phyloP scores from a whole-genome alignment of 139 green algal genomes.

The Astrephomene gubernaculifera region DNA sequence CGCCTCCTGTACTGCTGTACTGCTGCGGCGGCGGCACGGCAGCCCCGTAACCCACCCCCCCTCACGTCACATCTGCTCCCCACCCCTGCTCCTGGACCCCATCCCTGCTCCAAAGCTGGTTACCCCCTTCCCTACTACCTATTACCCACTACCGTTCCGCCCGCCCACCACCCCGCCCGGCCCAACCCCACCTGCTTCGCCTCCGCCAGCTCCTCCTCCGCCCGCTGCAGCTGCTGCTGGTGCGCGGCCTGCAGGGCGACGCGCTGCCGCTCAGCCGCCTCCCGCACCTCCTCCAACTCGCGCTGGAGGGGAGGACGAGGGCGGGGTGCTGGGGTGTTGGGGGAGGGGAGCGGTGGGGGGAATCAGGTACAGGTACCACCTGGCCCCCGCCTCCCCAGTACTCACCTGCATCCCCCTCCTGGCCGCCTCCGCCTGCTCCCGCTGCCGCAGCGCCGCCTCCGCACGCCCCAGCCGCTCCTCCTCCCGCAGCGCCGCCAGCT shows the following conservation, averaged over 20 bases:
- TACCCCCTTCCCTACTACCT: too few species aligned
- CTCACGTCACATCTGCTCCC: too few species aligned
- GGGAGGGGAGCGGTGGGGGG: too few species aligned
- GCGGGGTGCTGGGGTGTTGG: too few species aligned
- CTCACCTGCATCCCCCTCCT: conserved; percentile 59
- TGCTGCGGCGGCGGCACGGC: too few species aligned
- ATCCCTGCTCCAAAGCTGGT: too few species aligned
- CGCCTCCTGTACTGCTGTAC: too few species aligned
- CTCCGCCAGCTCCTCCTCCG: conserved; percentile 15
- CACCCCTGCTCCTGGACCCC: too few species aligned
- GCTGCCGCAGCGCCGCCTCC: conserved; percentile 54
- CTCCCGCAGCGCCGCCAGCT: conserved; percentile 55
- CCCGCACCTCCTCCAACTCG: conserved; percentile 21
- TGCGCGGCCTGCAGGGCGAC: background rate
- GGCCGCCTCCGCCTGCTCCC: conserved; percentile 53
- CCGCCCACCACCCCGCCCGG: too few species aligned
- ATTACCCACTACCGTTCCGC: too few species aligned
- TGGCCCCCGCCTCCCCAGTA: background rate
- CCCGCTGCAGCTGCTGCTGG: conserved; percentile 40
- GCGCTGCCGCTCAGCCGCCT: conserved; percentile 28
- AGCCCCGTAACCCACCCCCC: too few species aligned
- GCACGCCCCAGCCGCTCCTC: conserved; percentile 43
- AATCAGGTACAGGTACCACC: too few species aligned
- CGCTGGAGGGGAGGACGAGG: background rate
- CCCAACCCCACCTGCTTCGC: conserved; percentile 1